These are phyloP conservation scores for Melocanna baccifera DNA, from an alignment of 176 grass and related monocot genomes.

Conservation along the genomic window DNA sequence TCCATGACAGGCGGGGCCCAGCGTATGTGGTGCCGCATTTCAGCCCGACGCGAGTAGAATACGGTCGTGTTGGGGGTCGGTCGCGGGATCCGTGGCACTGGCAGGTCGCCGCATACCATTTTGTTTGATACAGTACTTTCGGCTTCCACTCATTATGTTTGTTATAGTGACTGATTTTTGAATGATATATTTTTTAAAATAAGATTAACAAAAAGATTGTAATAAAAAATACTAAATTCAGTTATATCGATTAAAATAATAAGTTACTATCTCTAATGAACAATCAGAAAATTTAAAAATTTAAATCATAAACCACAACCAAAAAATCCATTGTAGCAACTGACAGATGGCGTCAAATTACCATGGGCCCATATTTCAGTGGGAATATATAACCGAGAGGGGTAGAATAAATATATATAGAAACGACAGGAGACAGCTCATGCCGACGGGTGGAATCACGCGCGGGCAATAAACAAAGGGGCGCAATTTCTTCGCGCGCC, in stretches of 20 bases:
- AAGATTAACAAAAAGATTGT: no score
- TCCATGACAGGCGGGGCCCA: background rate
- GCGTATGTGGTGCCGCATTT: fast-evolving
- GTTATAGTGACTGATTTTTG: no score
- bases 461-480: background rate
- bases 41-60: fast-evolving
- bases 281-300: no score
- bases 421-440: background rate
- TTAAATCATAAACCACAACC: no score
- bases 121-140: background rate
- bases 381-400: fast-evolving
- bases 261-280: no score
- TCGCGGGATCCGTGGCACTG: background rate
- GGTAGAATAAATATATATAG: background rate
- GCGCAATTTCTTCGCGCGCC: background rate
- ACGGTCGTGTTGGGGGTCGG: background rate
- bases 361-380: background rate
- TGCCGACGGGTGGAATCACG: background rate
- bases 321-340: no score
- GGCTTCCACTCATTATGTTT: no score
- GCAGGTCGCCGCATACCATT: background rate
- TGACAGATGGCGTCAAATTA: no score
- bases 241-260: no score
- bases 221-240: no score
- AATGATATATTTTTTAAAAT: no score